Evolutionary conservation across 371 early-diverging fungal genomes (phyloP).

Genomic region (Apophysomyces sp.): DNA sequence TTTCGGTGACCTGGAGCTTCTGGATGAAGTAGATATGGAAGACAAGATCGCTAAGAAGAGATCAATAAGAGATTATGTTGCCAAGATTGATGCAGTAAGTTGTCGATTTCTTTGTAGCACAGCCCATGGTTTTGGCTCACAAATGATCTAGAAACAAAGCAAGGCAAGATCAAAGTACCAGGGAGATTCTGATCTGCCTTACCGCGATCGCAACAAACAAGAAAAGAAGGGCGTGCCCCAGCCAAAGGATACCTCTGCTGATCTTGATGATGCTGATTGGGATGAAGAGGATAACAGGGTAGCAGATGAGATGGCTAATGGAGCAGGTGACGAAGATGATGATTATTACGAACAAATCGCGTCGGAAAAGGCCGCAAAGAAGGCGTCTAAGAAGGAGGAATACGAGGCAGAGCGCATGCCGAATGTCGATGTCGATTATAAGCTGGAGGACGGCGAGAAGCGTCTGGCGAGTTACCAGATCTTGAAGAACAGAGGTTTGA

Average conservation of each 20-base stretch:
- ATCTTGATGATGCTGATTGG: conserved; percentile 65
- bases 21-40: conserved; percentile 77
- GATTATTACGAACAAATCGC: conserved; percentile 60
- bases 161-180: conserved; percentile 51
- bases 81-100: conserved; percentile 70
- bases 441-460: conserved; percentile 64
- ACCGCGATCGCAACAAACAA: conserved; percentile 56
- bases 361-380: conserved; percentile 43
- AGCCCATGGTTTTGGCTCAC: too few species aligned
- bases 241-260: conserved; percentile 57
- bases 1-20: conserved; percentile 75
- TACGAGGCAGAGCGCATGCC: conserved; percentile 44
- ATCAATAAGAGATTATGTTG: conserved; percentile 71
- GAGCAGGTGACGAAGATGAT: conserved; percentile 37
- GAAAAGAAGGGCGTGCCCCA: conserved; percentile 61
- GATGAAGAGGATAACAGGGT: conserved; percentile 51
- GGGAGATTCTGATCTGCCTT: conserved; percentile 79
- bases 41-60: conserved; percentile 75
- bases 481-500: conserved; percentile 94
- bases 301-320: conserved; percentile 24
- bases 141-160: conserved; percentile 33
- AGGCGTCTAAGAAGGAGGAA: conserved; percentile 46
- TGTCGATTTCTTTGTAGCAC: neutral
- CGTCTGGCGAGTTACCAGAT: conserved; percentile 87
- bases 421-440: conserved; percentile 38